These are phyloP conservation scores for Hypocrella siamensis DNA, from an alignment of 2,329 filamentous ascomycete species.

Conservation along the genomic window DNA sequence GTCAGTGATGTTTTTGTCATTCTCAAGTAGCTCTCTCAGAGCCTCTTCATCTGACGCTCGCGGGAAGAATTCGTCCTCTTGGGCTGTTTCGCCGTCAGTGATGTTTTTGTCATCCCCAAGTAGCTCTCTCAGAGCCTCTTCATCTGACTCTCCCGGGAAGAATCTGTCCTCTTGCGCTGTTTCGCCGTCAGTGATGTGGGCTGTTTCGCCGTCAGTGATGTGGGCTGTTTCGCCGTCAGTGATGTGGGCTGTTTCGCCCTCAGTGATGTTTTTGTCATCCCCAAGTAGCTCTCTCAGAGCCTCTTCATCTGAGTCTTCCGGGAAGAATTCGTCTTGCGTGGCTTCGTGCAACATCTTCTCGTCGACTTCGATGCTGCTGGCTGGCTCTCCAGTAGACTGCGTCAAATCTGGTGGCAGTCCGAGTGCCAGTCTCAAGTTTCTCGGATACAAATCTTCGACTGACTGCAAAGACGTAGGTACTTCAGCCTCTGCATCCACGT, in stretches of 20 bases:
- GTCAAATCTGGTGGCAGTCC: constrained; percentile 28
- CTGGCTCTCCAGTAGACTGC: constrained; percentile 12
- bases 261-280: background rate
- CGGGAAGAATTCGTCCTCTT: no score
- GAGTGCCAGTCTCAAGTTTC: constrained; percentile 38
- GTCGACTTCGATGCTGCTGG: constrained; percentile 46
- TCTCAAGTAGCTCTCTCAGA: background rate
- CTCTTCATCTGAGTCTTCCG: constrained; percentile 40
- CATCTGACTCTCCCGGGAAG: no score
- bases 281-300: constrained; percentile 10
- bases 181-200: no score
- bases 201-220: no score
- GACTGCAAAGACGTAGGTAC: constrained; percentile 72
- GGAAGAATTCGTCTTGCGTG: constrained; percentile 29
- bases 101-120: background rate
- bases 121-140: no score
- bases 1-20: background rate
- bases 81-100: background rate
- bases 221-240: no score
- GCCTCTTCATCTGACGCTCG: no score
- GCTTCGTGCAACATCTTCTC: constrained; percentile 36
- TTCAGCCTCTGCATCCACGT: constrained; percentile 32
- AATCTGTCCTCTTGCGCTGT: no score
- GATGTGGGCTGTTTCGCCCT: constrained; percentile 5
- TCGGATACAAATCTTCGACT: constrained; percentile 72